A percentile compares a stretch with the other conserved stretches of the same genome.
These are phyloP conservation scores for Samsoniella hepiali DNA, from an alignment of 2,329 filamentous ascomycete genomes.

Conservation along the genomic window DNA sequence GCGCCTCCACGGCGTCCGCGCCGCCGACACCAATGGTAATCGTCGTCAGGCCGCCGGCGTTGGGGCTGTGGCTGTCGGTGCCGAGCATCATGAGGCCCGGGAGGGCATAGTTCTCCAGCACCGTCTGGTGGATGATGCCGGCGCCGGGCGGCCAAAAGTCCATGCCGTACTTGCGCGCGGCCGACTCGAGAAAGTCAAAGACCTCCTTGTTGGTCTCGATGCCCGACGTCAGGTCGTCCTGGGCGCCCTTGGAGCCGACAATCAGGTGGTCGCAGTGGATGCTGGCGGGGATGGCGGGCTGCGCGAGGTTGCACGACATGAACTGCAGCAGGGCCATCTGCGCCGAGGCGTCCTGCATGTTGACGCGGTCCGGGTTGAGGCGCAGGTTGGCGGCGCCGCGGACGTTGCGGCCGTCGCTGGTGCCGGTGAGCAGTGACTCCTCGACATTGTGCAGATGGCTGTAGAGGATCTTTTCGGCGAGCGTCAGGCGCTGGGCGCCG, in stretches of 20 bases:
- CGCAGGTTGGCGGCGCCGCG: slow-evolving; percentile 89
- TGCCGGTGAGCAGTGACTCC: slow-evolving; percentile 79
- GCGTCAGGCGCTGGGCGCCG: slow-evolving; percentile 65
- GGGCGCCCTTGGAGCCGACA: slow-evolving; percentile 86
- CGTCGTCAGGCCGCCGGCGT: slow-evolving; percentile 89
- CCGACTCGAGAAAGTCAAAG: slow-evolving; percentile 94
- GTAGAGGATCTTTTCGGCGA: slow-evolving; percentile 98
- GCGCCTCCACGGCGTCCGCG: slow-evolving; percentile 92
- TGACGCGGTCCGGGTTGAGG: slow-evolving; percentile 94
- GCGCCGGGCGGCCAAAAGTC: slow-evolving; percentile 95
- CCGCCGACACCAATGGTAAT: slow-evolving; percentile 97
- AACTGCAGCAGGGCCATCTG: slow-evolving; percentile 99
- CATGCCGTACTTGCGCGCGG: slow-evolving; percentile 85
- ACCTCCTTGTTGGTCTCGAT: slow-evolving; percentile 94
- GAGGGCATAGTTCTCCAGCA: slow-evolving; percentile 96
- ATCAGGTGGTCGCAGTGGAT: slow-evolving; percentile 99
- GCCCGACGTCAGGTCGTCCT: slow-evolving; percentile 77
- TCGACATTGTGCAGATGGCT: slow-evolving; percentile 88
- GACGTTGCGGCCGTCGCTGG: slow-evolving; percentile 78
- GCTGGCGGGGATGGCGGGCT: slow-evolving; percentile 89
- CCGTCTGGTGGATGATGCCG: slow-evolving; percentile 95
- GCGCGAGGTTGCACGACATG: slow-evolving; percentile 90
- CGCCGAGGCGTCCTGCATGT: slow-evolving; percentile 98
- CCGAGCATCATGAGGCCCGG: slow-evolving; percentile 98
- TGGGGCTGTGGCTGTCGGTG: slow-evolving; percentile 95